phyloP scores from a whole-genome alignment of 2,329 filamentous ascomycete species.

The Xylariales sp. region DNA sequence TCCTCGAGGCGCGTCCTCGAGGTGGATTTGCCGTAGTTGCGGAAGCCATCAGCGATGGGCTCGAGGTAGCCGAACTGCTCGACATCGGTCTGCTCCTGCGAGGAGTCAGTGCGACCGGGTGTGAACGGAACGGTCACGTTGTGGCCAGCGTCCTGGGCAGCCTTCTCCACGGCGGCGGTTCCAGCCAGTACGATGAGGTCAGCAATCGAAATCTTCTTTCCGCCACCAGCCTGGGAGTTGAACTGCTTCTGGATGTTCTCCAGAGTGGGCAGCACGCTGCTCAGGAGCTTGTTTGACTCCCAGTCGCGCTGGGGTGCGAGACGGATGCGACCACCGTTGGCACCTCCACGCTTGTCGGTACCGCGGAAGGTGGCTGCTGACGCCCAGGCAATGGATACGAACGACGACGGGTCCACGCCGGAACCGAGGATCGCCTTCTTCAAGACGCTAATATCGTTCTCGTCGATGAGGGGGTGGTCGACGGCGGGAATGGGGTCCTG shows the following conservation, averaged over 20 bases:
- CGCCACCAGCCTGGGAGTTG: conserved; percentile 40
- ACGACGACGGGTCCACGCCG: conserved; percentile 55
- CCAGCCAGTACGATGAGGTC: conserved; percentile 77
- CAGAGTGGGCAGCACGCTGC: conserved; percentile 55
- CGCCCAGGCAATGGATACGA: conserved; percentile 65
- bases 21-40: conserved; percentile 67
- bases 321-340: conserved; percentile 74
- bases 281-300: conserved; percentile 70
- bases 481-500: conserved; percentile 66
- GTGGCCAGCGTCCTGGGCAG: conserved; percentile 42
- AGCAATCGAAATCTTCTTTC: conserved; percentile 73
- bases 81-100: conserved; percentile 67
- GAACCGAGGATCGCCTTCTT: conserved; percentile 65
- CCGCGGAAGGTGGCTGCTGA: conserved; percentile 69
- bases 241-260: conserved; percentile 64
- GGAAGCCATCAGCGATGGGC: conserved; percentile 71
- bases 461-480: conserved; percentile 54
- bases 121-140: conserved; percentile 64
- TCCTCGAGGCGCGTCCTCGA: conserved; percentile 61
- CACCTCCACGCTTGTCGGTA: conserved; percentile 77
- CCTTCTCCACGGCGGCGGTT: conserved; percentile 67
- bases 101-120: conserved; percentile 67
- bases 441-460: conserved; percentile 57
- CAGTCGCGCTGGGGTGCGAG: conserved; percentile 69
- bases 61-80: conserved; percentile 62